phyloP scores from a whole-genome alignment of 2,329 filamentous ascomycete genomes.

The Dothidotthia symphoricarpi region DNA sequence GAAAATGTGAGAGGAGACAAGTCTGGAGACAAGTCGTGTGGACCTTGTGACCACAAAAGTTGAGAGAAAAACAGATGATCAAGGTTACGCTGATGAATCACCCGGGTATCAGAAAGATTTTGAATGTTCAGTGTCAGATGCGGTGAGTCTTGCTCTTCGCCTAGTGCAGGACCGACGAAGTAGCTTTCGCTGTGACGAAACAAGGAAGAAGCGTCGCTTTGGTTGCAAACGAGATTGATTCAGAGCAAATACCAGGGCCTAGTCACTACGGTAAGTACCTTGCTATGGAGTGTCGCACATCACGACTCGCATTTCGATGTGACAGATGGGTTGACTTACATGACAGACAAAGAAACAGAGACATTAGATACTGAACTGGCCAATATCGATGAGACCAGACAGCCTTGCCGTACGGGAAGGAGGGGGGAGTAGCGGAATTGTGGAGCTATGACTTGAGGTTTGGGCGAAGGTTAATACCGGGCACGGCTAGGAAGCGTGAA shows the following conservation, averaged over 20 bases:
- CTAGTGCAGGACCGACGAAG: constrained; percentile 26
- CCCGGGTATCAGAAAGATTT: constrained; percentile 39
- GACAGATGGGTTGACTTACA: constrained; percentile 37
- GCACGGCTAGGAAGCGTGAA: constrained; percentile 13
- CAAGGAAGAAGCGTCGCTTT: constrained; percentile 28
- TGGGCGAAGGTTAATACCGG: constrained; percentile 25
- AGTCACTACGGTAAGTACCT: constrained; percentile 35
- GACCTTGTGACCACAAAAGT: constrained; percentile 33
- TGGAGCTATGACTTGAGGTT: constrained; percentile 34
- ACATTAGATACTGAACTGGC: constrained; percentile 30
- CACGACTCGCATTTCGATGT: constrained; percentile 32
- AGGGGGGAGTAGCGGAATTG: constrained; percentile 19
- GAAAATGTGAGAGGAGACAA: constrained; percentile 17
- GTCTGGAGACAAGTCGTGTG: constrained; percentile 24
- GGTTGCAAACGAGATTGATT: constrained; percentile 33
- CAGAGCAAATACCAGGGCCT: constrained; percentile 39
- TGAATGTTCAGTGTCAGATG: constrained; percentile 34
- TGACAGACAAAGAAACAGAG: constrained; percentile 38
- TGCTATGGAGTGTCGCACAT: constrained; percentile 34
- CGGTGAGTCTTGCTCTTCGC: constrained; percentile 27
- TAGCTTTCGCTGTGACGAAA: constrained; percentile 32
- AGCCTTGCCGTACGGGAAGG: constrained; percentile 25
- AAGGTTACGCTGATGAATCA: constrained; percentile 37
- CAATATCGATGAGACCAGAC: constrained; percentile 27
- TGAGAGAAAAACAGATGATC: constrained; percentile 35